Conservation (phyloP, 257 asterid species). For the Solanum pinnatisectum region DNA sequence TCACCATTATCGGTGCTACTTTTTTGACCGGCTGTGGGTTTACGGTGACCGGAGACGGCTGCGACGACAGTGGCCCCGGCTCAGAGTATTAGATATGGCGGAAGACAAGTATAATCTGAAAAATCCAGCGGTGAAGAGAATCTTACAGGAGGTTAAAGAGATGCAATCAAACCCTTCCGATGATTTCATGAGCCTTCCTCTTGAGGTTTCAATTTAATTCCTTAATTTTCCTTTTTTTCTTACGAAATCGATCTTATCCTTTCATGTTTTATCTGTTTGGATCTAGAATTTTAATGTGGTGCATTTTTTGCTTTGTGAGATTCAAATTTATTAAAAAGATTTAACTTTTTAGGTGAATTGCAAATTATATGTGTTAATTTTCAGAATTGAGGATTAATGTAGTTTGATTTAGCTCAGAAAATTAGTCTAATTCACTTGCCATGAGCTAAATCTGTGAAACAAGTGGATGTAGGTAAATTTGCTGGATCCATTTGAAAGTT, state of each 20-base stretch:
- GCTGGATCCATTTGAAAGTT: background rate
- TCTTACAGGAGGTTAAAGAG: constrained; percentile 86
- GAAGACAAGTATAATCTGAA: constrained; percentile 76
- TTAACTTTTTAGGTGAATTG: background rate
- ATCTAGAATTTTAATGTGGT: background rate
- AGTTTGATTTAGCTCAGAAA: background rate
- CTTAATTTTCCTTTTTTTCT: background rate
- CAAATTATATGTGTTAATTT: background rate
- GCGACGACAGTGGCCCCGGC: background rate
- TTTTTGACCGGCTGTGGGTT: background rate
- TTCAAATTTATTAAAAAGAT: background rate
- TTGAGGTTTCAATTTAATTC: constrained; percentile 41
- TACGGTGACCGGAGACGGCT: background rate
- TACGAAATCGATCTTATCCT: background rate
- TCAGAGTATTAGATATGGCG: constrained; percentile 27
- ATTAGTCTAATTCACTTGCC: background rate
- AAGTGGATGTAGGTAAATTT: background rate
- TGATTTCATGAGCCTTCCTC: constrained; percentile 92
- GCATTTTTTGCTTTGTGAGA: background rate
- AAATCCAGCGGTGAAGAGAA: constrained; percentile 92
- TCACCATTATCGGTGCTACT: background rate
- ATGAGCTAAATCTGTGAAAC: background rate
- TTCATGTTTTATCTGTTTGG: background rate
- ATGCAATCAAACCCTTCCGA: constrained; percentile 92
- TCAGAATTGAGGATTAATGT: background rate